A percentile compares a stretch with the other conserved stretches of the same genome.
Conservation (phyloP, 176 grass and related monocot genomes). For the Bothriochloa decipiens region DNA sequence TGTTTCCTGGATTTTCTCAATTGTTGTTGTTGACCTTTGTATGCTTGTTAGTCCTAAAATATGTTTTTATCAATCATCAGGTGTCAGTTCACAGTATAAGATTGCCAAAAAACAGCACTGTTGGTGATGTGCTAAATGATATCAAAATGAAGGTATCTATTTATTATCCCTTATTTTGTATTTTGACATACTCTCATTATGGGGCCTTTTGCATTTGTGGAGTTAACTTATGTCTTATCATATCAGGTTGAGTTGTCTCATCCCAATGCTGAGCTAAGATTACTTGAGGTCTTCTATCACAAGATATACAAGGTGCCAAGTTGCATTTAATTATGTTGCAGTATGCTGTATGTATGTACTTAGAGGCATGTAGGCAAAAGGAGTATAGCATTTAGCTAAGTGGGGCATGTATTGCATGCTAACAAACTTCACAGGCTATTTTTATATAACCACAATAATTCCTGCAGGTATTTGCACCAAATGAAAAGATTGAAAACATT, state of each 20-base stretch:
- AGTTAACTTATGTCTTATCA: conserved; percentile 18
- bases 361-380: not conserved
- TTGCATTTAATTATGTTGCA: conserved; percentile 9
- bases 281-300: conserved; percentile 99
- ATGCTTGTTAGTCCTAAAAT: conserved; percentile 11
- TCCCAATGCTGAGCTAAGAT: conserved; percentile 81
- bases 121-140: conserved; percentile 88
- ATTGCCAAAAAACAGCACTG: conserved; percentile 93
- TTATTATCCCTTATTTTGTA: conserved; percentile 13
- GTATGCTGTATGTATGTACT: not conserved
- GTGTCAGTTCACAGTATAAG: conserved; percentile 94
- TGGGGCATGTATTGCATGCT: not conserved
- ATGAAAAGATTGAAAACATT: conserved; percentile 97
- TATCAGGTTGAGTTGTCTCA: conserved; percentile 83
- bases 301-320: conserved; percentile 95
- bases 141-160: conserved; percentile 82
- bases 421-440: not conserved
- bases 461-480: conserved; percentile 77
- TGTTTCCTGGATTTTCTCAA: conserved; percentile 27
- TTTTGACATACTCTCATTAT: not conserved
- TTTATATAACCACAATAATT: conserved; percentile 42
- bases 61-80: conserved; percentile 64
- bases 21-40: not conserved
- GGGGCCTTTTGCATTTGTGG: not conserved
- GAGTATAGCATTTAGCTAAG: not conserved